phyloP scores from a whole-genome alignment of 176 grass and related monocot species.

The Raddia guianensis region DNA sequence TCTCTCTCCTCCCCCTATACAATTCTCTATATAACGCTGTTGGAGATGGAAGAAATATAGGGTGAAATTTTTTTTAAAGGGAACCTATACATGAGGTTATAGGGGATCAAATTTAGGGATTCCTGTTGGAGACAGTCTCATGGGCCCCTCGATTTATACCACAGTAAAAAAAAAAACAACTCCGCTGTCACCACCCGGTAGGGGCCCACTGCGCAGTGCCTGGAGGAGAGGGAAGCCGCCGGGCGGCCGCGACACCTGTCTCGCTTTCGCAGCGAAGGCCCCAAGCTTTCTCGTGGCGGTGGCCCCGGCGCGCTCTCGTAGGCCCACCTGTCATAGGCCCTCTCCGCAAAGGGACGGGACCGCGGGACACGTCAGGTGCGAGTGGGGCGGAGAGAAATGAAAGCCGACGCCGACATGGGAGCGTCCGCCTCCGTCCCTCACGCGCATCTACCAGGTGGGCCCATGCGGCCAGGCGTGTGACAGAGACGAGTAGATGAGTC shows the following conservation, averaged over 20 bases:
- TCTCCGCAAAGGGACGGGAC: too few relatives aligned
- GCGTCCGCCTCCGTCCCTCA: not conserved
- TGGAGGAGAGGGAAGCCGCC: not conserved
- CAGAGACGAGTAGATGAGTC: not conserved
- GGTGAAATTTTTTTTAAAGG: too few relatives aligned
- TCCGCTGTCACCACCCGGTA: too few relatives aligned
- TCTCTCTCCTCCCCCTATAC: too few relatives aligned
- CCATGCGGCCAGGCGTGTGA: not conserved
- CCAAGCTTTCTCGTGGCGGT: not conserved
- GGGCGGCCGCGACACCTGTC: not conserved
- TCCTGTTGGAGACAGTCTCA: too few relatives aligned
- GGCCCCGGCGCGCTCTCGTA: fast-evolving
- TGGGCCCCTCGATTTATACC: not conserved
- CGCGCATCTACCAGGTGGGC: not conserved
- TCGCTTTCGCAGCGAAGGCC: not conserved
- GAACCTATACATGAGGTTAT: too few relatives aligned
- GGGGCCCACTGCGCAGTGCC: not conserved
- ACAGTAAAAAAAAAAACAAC: not conserved
- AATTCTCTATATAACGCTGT: too few relatives aligned
- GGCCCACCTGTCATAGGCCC: constrained; percentile 21
- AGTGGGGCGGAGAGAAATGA: too few relatives aligned
- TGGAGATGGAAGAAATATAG: too few relatives aligned
- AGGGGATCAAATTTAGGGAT: too few relatives aligned
- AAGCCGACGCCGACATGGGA: constrained; percentile 40
- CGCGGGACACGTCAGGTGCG: too few relatives aligned